phyloP scores from a whole-genome alignment of 768 basidiomycete genomes.

The Lactarius indigo region DNA sequence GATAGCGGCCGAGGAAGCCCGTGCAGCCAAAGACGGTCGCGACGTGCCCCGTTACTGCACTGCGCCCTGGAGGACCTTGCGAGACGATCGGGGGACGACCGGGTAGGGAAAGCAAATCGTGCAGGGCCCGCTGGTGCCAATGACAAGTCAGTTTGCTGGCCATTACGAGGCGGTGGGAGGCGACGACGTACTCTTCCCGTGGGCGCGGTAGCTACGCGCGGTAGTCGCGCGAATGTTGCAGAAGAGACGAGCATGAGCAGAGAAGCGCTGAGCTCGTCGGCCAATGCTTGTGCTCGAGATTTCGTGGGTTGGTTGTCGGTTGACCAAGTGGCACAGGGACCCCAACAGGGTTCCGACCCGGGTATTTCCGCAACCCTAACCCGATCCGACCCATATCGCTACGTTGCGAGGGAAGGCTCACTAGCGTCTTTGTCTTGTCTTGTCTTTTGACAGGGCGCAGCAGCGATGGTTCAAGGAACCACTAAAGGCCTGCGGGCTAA shows the following conservation, averaged over 20 bases:
- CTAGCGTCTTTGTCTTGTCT: neutral
- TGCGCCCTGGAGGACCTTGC: conserved; percentile 78
- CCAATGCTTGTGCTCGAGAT: neutral
- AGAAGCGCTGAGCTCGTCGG: neutral
- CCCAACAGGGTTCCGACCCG: neutral
- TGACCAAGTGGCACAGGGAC: neutral
- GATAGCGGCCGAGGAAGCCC: conserved; percentile 91
- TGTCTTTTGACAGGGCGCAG: neutral
- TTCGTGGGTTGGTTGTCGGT: neutral
- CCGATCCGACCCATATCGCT: conserved; percentile 28
- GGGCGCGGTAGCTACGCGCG: conserved; percentile 8
- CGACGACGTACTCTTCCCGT: conserved; percentile 14
- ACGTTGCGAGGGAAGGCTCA: conserved; percentile 8
- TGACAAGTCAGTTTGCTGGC: neutral
- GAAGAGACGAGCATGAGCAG: conserved; percentile 41
- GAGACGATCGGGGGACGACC: conserved; percentile 63
- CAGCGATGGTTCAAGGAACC: conserved; percentile 78
- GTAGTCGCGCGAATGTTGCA: conserved; percentile 18
- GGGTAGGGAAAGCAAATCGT: conserved; percentile 65
- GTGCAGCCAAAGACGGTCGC: conserved; percentile 98
- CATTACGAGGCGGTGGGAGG: neutral
- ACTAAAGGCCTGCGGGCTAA: conserved; percentile 73
- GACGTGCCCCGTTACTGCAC: conserved; percentile 83
- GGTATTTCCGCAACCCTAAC: conserved; percentile 24
- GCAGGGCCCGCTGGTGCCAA: conserved; percentile 62